Conservation (phyloP, 176 grass and related monocot genomes). For the Triticum urartu region DNA sequence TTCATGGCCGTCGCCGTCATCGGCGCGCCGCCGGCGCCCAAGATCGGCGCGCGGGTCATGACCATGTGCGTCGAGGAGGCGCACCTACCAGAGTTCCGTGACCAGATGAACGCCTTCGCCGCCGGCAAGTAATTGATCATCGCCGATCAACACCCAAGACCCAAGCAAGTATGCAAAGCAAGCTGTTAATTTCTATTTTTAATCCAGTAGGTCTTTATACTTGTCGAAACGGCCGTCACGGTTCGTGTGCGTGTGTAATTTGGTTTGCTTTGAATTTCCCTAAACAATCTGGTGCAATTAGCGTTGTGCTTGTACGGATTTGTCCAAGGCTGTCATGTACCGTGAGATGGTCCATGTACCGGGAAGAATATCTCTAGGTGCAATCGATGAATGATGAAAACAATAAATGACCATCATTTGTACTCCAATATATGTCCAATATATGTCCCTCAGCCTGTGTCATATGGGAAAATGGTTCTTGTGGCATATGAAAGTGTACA, state of each 20-base stretch:
- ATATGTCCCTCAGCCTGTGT: no score
- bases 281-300: not conserved
- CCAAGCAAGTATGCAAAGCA: not conserved
- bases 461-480: no score
- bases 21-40: constrained; percentile 56
- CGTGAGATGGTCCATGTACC: not conserved
- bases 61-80: constrained; percentile 84
- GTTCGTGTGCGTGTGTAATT: not conserved
- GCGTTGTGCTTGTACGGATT: not conserved
- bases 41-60: constrained; percentile 63
- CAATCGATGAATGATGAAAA: not conserved
- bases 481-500: no score
- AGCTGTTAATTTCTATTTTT: not conserved
- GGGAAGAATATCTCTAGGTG: not conserved
- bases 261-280: not conserved
- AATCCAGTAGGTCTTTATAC: not conserved
- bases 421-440: no score
- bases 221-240: not conserved
- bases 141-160: not conserved
- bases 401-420: not conserved
- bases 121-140: not conserved
- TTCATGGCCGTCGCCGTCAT: constrained; percentile 89
- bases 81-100: constrained; percentile 62
- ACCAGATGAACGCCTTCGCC: constrained; percentile 63
- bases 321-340: not conserved